Evolutionary conservation across 2,329 filamentous ascomycete genomes (phyloP), one percentile per base, ranked within the genome.

Genomic region (Chrysosporium queenslandicum): DNA sequence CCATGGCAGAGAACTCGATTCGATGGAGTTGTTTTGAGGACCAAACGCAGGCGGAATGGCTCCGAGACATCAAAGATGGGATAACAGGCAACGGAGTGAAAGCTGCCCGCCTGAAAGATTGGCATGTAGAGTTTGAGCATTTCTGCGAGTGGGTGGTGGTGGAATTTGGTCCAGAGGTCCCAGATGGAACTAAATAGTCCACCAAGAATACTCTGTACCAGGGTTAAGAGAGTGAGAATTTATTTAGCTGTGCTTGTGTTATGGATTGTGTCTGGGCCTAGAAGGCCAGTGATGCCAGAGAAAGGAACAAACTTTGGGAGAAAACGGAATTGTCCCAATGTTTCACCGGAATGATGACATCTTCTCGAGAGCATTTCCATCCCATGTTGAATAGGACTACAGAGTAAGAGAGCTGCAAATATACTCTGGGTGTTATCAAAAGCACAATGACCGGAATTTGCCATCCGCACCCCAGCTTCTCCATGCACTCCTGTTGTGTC

Each of bases 1-100:
- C 83, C 53, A 75, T 97, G 61, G 91, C 89, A 0, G 89, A 96
- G 74, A 97, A 95, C 64, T 94, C 87, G 58, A 82, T 97, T 39
- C 78, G 87, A 39, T 97, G 88, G 87, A 85, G 89, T 9, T 86
- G 85, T 23, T 94, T 90, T 60, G 88, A 94, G 64, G 89, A 96
- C 60, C 81, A 87, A 64, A 77, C 70, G 20, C 67, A 77, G 9
- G 77, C 81, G 5, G 80, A 83, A 42, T 96, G 90, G 88, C 69
- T 77, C 16, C 75, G 79, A 52, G 85, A 82, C 52, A 77, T 96
- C 58, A 83, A 80, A 54, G 81, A 86, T 57, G 90, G 87, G 0
- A 83, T 83, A 39, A 73, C 85, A 56, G 90, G 88, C 1, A 73
- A 74, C 41, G 81, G 87, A 0, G 58, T 85, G 50, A 85, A 92